Percentiles rank a stretch among this genome's conserved stretches.
phyloP scores from a whole-genome alignment of 495 filamentous ascomycete species.

The Parmelia sp. region DNA sequence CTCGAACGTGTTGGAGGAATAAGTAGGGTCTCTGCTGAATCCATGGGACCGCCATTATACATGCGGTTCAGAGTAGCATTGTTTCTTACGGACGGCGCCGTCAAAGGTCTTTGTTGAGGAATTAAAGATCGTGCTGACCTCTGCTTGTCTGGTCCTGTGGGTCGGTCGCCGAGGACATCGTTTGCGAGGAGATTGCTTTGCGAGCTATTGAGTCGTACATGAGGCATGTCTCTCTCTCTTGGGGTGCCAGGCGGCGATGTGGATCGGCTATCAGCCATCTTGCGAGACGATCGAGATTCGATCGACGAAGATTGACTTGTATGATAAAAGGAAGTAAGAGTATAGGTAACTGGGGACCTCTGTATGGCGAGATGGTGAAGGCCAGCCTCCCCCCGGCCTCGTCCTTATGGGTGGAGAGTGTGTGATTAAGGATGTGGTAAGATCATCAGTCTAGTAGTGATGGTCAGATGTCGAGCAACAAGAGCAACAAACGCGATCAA shows the following conservation, averaged over 20 bases:
- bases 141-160: slow-evolving; percentile 32
- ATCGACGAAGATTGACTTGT: neutral
- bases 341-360: neutral
- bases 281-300: neutral
- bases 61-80: slow-evolving; percentile 25
- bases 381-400: slow-evolving; percentile 10
- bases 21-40: slow-evolving; percentile 55
- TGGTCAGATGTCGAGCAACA: neutral
- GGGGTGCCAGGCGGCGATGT: slow-evolving; percentile 28
- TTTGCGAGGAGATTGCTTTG: slow-evolving; percentile 45
- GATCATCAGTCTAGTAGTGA: neutral
- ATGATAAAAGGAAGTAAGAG: neutral
- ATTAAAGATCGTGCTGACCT: slow-evolving; percentile 37
- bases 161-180: slow-evolving; percentile 29
- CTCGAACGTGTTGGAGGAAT: slow-evolving; percentile 45
- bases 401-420: neutral
- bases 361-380: neutral
- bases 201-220: slow-evolving; percentile 56
- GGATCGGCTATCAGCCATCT: slow-evolving; percentile 12
- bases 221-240: slow-evolving; percentile 37
- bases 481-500: neutral
- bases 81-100: slow-evolving; percentile 21
- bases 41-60: slow-evolving; percentile 39
- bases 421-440: neutral
- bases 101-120: slow-evolving; percentile 30